Evolutionary conservation across 768 basidiomycete genomes (phyloP), one percentile per base, ranked within the genome.

Genomic region (Boletus tomentosulus): DNA sequence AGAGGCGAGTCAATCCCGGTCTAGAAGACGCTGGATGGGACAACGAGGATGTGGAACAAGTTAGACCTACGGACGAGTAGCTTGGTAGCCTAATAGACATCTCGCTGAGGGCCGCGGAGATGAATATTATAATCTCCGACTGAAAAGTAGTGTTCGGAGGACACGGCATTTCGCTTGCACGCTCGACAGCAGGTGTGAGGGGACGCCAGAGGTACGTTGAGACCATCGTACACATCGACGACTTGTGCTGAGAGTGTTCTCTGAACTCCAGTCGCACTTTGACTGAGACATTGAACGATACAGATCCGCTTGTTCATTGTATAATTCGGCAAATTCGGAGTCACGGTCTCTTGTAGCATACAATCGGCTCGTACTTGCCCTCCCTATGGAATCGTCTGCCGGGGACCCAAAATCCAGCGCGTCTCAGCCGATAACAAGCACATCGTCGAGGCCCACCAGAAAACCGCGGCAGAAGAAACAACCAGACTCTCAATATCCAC

Each of bases 1-100:
- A 77, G 68, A 74, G 94, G 52, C 75, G 78, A 60, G 73, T 88
- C 3, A 94, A 93, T 69, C 92, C 92, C 15, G 90, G 85, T 28
- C 52, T 77, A 46, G 67, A 71, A 24, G 69, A 68, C 37, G 63
- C 59, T 43, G 59, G 62, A 37, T 63, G 67, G 63, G 64, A 70
- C 42, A 60, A 64, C 28, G 57, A 42, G 16, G 67, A 66, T 49
- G 46, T 53, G 28, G 65, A 62, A 56, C 50, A 53, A 24, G 62
- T 31, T 35, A 50, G 62, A 48, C 52, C 51, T 7, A 39, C 19
- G 9, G 56, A 54, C 38, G 58, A 50, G 55, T 66, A 57, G 53
- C 44, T 55, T 43, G 22, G 45, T 31, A 6, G 12, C 31, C 27
- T 28, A 15, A 44, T 44, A 27, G 13, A 43, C 30, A 42, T 24